Conservation (phyloP, 805 yeast species). For the Scheffersomyces lignosus region DNA sequence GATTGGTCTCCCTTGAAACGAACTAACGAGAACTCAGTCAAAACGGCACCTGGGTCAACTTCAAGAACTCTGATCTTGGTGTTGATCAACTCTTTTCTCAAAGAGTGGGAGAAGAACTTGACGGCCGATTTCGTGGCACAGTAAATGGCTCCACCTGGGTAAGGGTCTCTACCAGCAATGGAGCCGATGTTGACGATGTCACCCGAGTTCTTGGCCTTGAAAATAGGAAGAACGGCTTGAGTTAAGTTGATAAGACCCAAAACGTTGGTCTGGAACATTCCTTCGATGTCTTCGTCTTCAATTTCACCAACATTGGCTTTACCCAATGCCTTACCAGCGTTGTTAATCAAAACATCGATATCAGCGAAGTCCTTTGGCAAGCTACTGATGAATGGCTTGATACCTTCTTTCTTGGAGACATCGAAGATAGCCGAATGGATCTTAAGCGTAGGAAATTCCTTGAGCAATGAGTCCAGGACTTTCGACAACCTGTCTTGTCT, state of each 20-base stretch:
- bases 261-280: slow-evolving; percentile 86
- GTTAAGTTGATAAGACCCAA: slow-evolving; percentile 82
- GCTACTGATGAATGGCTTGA: slow-evolving; percentile 47
- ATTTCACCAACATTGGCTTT: slow-evolving; percentile 73
- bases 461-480: slow-evolving; percentile 46
- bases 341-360: slow-evolving; percentile 67
- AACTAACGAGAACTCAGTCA: slow-evolving; percentile 70
- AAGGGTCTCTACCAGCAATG: slow-evolving; percentile 76
- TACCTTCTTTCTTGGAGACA: slow-evolving; percentile 40
- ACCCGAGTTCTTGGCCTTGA: slow-evolving; percentile 71
- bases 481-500: slow-evolving; percentile 60
- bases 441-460: slow-evolving; percentile 48
- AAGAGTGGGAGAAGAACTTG: slow-evolving; percentile 65
- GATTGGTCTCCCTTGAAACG: slow-evolving; percentile 62
- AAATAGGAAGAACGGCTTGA: slow-evolving; percentile 70
- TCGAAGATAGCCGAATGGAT: slow-evolving; percentile 61
- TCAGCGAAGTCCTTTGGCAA: slow-evolving; percentile 64
- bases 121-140: slow-evolving; percentile 77
- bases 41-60: slow-evolving; percentile 78
- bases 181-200: slow-evolving; percentile 77
- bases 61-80: slow-evolving; percentile 72
- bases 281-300: slow-evolving; percentile 57
- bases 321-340: slow-evolving; percentile 81
- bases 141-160: slow-evolving; percentile 77
- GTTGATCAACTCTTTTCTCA: slow-evolving; percentile 72